A percentile compares a stretch with the other conserved stretches of the same genome.
Evolutionary conservation across 108 stramenopile species (phyloP).

Genomic region (Nitzschia sp.): DNA sequence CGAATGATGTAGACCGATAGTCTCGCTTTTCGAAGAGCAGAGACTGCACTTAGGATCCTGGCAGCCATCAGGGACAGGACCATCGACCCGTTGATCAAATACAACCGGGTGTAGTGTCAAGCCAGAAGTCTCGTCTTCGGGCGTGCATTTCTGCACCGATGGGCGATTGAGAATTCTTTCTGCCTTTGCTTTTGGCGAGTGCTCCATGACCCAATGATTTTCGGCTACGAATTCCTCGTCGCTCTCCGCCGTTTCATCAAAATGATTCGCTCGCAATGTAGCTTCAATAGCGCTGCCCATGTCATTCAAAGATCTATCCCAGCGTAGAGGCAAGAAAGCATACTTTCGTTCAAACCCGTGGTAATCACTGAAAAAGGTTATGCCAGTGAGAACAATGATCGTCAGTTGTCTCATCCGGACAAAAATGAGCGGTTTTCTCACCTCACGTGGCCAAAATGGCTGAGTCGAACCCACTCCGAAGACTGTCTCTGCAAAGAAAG

Average conservation of each 20-base stretch:
- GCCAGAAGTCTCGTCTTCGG: background rate
- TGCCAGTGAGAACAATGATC: background rate
- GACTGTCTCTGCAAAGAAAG: background rate
- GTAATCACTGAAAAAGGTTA: conserved; percentile 31
- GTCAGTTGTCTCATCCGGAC: no score
- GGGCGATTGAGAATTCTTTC: background rate
- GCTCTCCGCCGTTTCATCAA: background rate
- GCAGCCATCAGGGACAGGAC: background rate
- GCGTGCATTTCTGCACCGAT: background rate
- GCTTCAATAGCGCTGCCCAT: conserved; percentile 9
- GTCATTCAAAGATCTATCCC: conserved; percentile 4
- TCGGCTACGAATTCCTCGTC: conserved; percentile 15
- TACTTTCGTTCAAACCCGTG: conserved; percentile 28
- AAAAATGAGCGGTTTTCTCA: background rate
- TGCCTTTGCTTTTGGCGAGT: background rate
- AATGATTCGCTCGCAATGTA: conserved; percentile 6
- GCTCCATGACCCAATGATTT: background rate
- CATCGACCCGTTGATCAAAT: background rate
- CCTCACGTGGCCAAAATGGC: conserved; percentile 14
- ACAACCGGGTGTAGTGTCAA: background rate
- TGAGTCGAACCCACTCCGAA: conserved; percentile 9
- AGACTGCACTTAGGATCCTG: background rate
- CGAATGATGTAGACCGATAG: background rate
- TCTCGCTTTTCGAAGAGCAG: background rate
- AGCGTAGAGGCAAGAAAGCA: conserved; percentile 24